phyloP scores from a whole-genome alignment of 2,329 filamentous ascomycete species.

The Coniochaeta ligniaria region DNA sequence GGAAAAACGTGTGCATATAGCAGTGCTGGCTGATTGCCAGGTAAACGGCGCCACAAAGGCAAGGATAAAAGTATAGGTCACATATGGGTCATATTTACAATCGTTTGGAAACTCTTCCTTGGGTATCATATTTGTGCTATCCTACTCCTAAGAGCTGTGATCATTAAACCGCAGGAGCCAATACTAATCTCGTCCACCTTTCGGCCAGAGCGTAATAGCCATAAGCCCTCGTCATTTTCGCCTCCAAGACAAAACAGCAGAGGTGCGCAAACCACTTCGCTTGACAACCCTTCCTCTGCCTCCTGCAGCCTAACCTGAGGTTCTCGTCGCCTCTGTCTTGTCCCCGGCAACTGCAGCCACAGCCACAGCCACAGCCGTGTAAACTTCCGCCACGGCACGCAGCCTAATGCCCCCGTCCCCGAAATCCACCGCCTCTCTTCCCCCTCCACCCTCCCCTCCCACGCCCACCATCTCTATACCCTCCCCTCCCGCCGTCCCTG shows the following conservation, averaged over 20 bases:
- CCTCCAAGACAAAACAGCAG: background rate
- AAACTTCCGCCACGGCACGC: background rate
- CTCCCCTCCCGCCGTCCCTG: constrained; percentile 10
- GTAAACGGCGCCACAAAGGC: background rate
- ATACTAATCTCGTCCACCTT: background rate
- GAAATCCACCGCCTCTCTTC: constrained; percentile 3
- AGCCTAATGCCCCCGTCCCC: background rate
- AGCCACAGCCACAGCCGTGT: background rate
- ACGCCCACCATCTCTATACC: constrained; percentile 11
- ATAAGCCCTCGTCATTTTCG: background rate
- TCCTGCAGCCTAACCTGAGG: background rate
- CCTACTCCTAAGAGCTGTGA: background rate
- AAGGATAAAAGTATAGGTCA: background rate
- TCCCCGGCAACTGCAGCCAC: background rate
- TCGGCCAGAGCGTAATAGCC: background rate
- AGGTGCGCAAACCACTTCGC: background rate
- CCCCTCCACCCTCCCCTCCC: constrained; percentile 2
- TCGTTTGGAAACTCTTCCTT: background rate
- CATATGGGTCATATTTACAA: background rate
- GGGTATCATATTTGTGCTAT: background rate
- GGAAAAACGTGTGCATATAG: background rate
- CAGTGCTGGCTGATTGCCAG: background rate
- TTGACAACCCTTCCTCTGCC: background rate
- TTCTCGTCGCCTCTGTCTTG: background rate
- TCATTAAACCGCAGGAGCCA: background rate